Percentiles rank a stretch among this genome's conserved stretches.
Evolutionary conservation across 2,329 filamentous ascomycete species (phyloP).

Genomic region (Phoma sp.): DNA sequence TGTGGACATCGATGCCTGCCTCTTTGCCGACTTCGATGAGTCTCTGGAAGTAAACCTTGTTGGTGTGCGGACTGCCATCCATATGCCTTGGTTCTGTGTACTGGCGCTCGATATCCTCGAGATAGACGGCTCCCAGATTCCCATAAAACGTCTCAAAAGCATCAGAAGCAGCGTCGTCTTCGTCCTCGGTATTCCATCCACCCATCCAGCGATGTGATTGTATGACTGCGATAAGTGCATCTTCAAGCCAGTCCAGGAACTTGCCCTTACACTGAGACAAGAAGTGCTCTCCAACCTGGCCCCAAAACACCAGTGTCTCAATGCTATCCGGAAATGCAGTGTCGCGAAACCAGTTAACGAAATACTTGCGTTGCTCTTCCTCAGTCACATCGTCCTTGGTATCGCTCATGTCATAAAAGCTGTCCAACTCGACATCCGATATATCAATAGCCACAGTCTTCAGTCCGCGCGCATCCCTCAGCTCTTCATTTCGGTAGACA

Average conservation of each 20-base stretch:
- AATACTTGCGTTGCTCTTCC: neutral
- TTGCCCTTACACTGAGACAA: neutral
- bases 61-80: neutral
- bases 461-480: neutral
- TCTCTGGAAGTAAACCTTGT: slow-evolving; percentile 11
- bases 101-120: slow-evolving; percentile 6
- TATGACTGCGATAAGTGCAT: slow-evolving; percentile 5
- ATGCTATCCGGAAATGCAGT: slow-evolving; percentile 1
- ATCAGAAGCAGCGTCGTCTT: neutral
- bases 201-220: slow-evolving; percentile 5
- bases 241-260: slow-evolving; percentile 4
- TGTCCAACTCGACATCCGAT: slow-evolving; percentile 5
- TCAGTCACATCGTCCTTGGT: neutral
- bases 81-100: neutral
- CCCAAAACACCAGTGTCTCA: slow-evolving; percentile 15
- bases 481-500: slow-evolving; percentile 12
- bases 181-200: neutral
- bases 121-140: slow-evolving; percentile 5
- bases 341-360: slow-evolving; percentile 4
- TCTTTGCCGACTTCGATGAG: slow-evolving; percentile 9
- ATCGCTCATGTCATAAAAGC: neutral
- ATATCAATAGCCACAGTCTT: slow-evolving; percentile 7
- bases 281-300: neutral
- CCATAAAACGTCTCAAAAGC: neutral
- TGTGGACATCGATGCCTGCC: slow-evolving; percentile 17